Evolutionary conservation across 345 rosid species (phyloP).

Genomic region (Camelina laxa): DNA sequence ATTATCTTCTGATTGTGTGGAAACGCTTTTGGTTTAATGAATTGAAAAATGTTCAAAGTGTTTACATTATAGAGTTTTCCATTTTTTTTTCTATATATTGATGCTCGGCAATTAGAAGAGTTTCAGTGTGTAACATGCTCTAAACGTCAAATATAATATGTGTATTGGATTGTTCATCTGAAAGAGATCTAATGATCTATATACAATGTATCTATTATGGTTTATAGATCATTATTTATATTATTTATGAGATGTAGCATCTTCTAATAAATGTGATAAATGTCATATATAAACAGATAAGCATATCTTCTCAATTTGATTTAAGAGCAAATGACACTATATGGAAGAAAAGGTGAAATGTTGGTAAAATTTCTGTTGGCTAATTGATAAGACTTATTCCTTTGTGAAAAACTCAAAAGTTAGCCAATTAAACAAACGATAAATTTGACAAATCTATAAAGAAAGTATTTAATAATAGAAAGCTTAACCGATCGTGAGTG

Average conservation of each 20-base stretch:
- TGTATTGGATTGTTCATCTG: no score
- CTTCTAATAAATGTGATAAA: neutral
- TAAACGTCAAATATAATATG: neutral
- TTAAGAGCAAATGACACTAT: neutral
- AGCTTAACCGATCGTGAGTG: conserved; percentile 25
- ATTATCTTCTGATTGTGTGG: neutral
- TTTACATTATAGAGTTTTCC: neutral
- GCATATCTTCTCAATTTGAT: neutral
- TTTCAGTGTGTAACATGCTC: neutral
- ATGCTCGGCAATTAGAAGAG: no score
- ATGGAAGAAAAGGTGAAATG: neutral
- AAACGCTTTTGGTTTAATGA: neutral
- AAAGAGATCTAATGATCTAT: no score
- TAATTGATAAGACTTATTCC: neutral
- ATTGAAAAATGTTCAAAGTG: neutral
- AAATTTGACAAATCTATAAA: neutral
- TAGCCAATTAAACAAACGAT: neutral
- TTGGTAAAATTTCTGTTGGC: neutral
- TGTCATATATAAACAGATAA: no score
- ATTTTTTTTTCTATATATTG: neutral
- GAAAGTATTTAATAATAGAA: neutral
- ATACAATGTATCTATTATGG: no score
- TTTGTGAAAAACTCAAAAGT: conserved; percentile 5
- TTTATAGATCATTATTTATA: no score
- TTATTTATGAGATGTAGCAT: no score